A percentile compares a stretch with the other conserved stretches of the same genome.
These are phyloP conservation scores for Asterella californica DNA, from an alignment of 225 moss, liverwort and hornwort species.

Conservation along the genomic window DNA sequence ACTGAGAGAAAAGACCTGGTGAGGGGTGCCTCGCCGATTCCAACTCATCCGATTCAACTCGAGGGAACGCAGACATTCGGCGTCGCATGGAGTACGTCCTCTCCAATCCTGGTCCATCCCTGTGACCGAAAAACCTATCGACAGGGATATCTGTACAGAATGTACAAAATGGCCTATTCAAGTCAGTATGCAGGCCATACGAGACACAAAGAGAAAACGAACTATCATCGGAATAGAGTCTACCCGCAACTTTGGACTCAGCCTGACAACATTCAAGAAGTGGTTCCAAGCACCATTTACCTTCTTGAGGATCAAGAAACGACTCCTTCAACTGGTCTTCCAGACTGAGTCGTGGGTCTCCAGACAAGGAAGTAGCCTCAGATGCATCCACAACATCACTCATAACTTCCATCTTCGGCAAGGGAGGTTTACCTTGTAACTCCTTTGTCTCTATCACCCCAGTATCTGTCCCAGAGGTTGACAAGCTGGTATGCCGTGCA, in stretches of 20 bases:
- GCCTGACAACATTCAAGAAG: background rate
- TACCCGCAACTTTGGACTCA: background rate
- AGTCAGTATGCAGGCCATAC: background rate
- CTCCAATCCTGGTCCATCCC: slow-evolving; percentile 54
- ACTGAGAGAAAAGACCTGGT: slow-evolving; percentile 49
- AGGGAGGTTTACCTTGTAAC: slow-evolving; percentile 19
- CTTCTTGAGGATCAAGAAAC: slow-evolving; percentile 38
- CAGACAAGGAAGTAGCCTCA: slow-evolving; percentile 18
- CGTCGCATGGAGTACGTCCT: slow-evolving; percentile 57
- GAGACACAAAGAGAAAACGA: background rate
- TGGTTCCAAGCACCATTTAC: slow-evolving; percentile 19
- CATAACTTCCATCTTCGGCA: slow-evolving; percentile 28
- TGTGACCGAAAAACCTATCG: slow-evolving; percentile 51
- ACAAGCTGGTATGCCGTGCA: slow-evolving; percentile 33
- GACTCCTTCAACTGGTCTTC: slow-evolving; percentile 33
- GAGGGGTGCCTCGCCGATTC: slow-evolving; percentile 45
- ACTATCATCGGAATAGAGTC: background rate
- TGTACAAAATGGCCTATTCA: background rate
- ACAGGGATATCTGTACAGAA: slow-evolving; percentile 41
- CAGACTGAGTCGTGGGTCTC: slow-evolving; percentile 24
- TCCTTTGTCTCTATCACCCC: slow-evolving; percentile 35
- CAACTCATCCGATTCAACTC: slow-evolving; percentile 56
- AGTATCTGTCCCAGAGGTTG: slow-evolving; percentile 30
- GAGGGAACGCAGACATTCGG: slow-evolving; percentile 88
- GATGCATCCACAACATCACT: slow-evolving; percentile 16